A percentile compares a stretch with the other conserved stretches of the same genome.
These are phyloP conservation scores for Nemania sp. DNA, from an alignment of 2,329 filamentous ascomycete genomes.

Conservation along the genomic window DNA sequence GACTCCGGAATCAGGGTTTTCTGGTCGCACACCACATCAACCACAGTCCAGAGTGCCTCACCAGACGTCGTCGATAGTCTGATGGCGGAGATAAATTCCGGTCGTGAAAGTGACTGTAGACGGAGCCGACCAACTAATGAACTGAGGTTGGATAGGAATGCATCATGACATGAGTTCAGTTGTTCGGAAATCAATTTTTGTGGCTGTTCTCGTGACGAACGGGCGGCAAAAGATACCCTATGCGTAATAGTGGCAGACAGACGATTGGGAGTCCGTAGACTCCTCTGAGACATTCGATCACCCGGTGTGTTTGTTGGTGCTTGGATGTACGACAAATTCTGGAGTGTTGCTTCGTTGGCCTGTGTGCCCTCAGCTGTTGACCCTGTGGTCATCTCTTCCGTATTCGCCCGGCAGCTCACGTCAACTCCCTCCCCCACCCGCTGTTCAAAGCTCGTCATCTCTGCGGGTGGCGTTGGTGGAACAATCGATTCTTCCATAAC, in stretches of 20 bases:
- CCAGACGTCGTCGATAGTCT: slow-evolving; percentile 84
- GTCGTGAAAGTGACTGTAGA: slow-evolving; percentile 86
- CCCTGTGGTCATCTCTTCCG: slow-evolving; percentile 42
- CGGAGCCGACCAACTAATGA: slow-evolving; percentile 91
- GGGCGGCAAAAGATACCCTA: slow-evolving; percentile 75
- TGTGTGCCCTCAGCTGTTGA: slow-evolving; percentile 46
- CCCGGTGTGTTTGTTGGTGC: slow-evolving; percentile 40
- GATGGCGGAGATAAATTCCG: slow-evolving; percentile 80
- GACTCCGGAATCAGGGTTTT: slow-evolving; percentile 69
- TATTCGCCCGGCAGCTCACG: slow-evolving; percentile 47
- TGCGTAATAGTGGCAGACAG: slow-evolving; percentile 66
- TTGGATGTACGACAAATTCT: slow-evolving; percentile 53
- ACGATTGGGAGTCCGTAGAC: slow-evolving; percentile 48
- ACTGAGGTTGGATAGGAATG: slow-evolving; percentile 85
- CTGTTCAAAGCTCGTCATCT: slow-evolving; percentile 56
- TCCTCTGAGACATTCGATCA: slow-evolving; percentile 46
- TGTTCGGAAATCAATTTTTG: slow-evolving; percentile 82
- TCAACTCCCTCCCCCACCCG: slow-evolving; percentile 41
- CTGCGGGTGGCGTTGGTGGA: slow-evolving; percentile 67
- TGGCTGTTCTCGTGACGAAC: slow-evolving; percentile 64
- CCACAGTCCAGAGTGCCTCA: slow-evolving; percentile 74
- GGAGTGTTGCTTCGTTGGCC: slow-evolving; percentile 45
- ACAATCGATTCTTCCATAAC: slow-evolving; percentile 62
- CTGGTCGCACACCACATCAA: slow-evolving; percentile 81
- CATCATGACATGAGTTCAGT: slow-evolving; percentile 79